Evolutionary conservation across 2,329 filamentous ascomycete genomes (phyloP), one percentile per base, ranked within the genome.

Genomic region (Colletotrichum cordylinicola): DNA sequence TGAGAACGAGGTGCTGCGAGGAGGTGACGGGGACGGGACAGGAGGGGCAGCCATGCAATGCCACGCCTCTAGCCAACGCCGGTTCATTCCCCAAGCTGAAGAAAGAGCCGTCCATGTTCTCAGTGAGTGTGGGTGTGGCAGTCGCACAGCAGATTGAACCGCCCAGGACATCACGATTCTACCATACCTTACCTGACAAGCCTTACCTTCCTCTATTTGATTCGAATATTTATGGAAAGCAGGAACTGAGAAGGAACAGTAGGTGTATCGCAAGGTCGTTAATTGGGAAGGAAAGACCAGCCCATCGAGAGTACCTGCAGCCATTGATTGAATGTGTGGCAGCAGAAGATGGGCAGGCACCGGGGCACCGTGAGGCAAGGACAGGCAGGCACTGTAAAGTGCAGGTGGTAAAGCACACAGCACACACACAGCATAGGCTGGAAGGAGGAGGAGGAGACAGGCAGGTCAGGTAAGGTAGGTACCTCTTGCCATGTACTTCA

Each of bases 401-500:
- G 27, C 15, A 33, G 70, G 37, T 31, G 66, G 21, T 31, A 70
- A 52, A 62, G n/a, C 43, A 52, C 43, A 52, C 43, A 52, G 43
- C 35, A 37, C 13, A 35, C 33, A 35, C 33, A 52, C 43, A 52
- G 33, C 35, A 52, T 35, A 74, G 48, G 66, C 18, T 18, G 48
- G 61, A 43, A 48, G n/a, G 39, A 43, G 39, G 39, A 43, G 39
- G 39, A 43, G 39, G 15, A 39, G 37, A 12, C 43, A 48, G 43
- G 43, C 6, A 43, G 60, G 67, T 58, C 24, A 58, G 43, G 60
- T 9, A 9, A 72, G 70, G 72, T 74, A 72, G 70, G 72, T 74
- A 76, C 70, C 58, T 71, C 58, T 56, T 43, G 43, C 55, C 70
- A 72, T 61, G 70, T 72, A 67, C 64, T 75, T 70, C 71, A 74